Conservation (phyloP, 257 asterid genomes). For the Ligustrum vulgare region DNA sequence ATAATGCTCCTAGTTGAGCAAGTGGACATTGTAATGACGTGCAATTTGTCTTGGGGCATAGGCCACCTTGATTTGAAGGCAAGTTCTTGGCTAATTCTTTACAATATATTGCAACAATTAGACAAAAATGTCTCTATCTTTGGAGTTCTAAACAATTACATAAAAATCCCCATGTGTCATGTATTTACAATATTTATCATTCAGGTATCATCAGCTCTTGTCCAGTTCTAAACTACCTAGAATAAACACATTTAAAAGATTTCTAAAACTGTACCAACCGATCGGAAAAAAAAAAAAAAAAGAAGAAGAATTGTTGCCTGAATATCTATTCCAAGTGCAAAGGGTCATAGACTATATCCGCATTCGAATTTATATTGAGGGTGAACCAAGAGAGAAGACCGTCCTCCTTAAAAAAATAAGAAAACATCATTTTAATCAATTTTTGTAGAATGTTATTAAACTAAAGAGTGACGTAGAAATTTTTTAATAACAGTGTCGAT, state of each 20-base stretch:
- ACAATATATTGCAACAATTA: not conserved
- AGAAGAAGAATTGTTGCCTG: too few species aligned
- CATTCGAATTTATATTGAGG: too few species aligned
- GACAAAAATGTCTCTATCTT: not conserved
- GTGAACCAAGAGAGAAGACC: too few species aligned
- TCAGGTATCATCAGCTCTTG: not conserved
- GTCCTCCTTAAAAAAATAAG: too few species aligned
- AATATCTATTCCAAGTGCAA: too few species aligned
- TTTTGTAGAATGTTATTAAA: not conserved
- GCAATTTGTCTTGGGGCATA: slow-evolving; percentile 28
- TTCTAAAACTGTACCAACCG: not conserved
- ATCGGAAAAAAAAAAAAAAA: too few species aligned
- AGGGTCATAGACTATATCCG: too few species aligned
- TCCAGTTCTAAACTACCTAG: not conserved
- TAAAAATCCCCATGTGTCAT: not conserved
- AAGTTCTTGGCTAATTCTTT: not conserved
- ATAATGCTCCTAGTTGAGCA: slow-evolving; percentile 9
- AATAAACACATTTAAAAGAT: not conserved
- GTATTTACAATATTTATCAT: slow-evolving; percentile 2
- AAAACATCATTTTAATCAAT: too few species aligned
- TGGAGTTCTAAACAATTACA: not conserved
- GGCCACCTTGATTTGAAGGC: slow-evolving; percentile 21
- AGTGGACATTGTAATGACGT: slow-evolving; percentile 30
- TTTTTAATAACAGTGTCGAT: too few species aligned
- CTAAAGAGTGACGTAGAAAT: not conserved